Base-by-base conservation (phyloP, 352 stramenopile species). In the Elongisporangium anandrum region DNA sequence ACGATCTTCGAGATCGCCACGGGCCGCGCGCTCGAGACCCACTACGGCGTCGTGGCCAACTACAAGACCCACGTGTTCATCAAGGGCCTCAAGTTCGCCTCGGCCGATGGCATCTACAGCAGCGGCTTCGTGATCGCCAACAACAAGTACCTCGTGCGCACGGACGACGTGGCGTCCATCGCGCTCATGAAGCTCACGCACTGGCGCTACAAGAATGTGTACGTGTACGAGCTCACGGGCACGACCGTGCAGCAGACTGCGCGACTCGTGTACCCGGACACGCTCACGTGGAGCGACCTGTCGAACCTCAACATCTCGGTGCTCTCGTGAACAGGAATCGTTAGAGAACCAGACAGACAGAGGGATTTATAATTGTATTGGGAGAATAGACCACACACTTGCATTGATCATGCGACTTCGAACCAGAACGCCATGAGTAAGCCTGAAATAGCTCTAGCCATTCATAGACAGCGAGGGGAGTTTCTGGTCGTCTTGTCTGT, bases 81-180 rank as follows among this genome's bases (percentile, higher is more conserved):
- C 41, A 68, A 71, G 12, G 66, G 63, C 20, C 56, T 68, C 21
- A 72, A 73, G 61, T 75, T 57, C 47, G 71, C 68, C 38, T 66
- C 57, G 2, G 50, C 67, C 19, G 76, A 85, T 15, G 77, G 73
- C 2, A 80, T 89, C 48, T 87, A 84, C 63, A 75, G 77, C 63
- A 83, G 73, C 52, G 79, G 77, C 1, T 88, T 72, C 51, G 70
- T 88, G 13, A 72, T 86, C 52, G 74, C 69, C 12, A 79, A 81
- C 57, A 61, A 69, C 50, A 81, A 79, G 56, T 83, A 73, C 29
- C 61, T 85, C n/a, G 66, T 87, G n/a, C 58, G 54, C 1, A 77
- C 72, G 1, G 65, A 72, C 52, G 73, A 87, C 53, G 59, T 79
- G 21, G 59, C 66, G 54, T 64, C 65, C 4, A 63, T 84, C 10